Evolutionary conservation across 2,329 filamentous ascomycete species (phyloP).

Genomic region (Nemania sp.): DNA sequence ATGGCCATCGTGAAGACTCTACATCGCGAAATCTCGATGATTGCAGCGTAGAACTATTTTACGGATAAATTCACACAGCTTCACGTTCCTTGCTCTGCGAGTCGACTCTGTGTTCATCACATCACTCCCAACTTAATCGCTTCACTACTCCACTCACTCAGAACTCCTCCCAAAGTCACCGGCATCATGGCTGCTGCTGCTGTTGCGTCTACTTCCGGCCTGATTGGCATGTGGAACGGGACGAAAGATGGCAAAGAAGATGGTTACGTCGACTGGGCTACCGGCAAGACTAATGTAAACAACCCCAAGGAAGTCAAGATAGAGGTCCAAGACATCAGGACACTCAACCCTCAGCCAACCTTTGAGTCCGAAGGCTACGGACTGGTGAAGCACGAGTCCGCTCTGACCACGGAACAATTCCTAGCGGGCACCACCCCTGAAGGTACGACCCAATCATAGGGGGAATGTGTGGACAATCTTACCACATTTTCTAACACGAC

Average conservation of each 20-base stretch:
- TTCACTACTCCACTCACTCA: neutral
- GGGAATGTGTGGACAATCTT: neutral
- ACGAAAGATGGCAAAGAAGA: constrained; percentile 33
- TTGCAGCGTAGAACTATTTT: constrained; percentile 1
- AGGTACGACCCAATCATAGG: constrained; percentile 19
- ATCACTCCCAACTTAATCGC: neutral
- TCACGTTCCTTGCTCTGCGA: constrained; percentile 4
- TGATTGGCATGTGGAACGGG: constrained; percentile 38
- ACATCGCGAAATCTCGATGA: neutral
- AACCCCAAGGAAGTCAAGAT: constrained; percentile 33
- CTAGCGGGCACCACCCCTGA: constrained; percentile 33
- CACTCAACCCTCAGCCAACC: constrained; percentile 28
- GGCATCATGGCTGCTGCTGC: constrained; percentile 33
- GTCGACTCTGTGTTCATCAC: constrained; percentile 1
- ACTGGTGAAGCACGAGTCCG: constrained; percentile 34
- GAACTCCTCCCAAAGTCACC: neutral
- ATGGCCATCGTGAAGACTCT: neutral
- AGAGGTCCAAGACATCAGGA: constrained; percentile 34
- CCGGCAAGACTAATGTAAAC: constrained; percentile 34
- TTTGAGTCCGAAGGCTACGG: constrained; percentile 34
- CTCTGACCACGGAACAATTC: constrained; percentile 34
- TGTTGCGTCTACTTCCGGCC: constrained; percentile 31
- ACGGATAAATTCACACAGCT: constrained; percentile 21
- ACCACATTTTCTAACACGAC: constrained; percentile 16
- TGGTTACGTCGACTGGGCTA: constrained; percentile 35